Conservation (phyloP, 108 stramenopile genomes). For the Skeletonema marinoi region DNA sequence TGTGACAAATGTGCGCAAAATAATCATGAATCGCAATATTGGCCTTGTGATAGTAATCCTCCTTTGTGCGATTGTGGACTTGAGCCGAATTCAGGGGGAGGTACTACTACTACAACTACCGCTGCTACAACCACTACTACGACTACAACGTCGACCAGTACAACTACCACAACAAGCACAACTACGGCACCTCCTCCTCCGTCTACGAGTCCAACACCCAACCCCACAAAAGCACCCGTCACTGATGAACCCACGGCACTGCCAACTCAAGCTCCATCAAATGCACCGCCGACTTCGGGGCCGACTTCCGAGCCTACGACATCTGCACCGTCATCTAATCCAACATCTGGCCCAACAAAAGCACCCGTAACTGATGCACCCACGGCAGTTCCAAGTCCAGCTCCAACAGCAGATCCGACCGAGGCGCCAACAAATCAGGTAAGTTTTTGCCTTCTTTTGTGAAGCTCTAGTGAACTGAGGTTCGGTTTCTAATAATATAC, state of each 20-base stretch:
- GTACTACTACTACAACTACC: background rate
- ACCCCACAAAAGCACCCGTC: background rate
- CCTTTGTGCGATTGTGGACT: slow-evolving; percentile 3
- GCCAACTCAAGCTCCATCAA: background rate
- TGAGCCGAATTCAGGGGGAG: background rate
- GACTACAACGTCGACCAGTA: background rate
- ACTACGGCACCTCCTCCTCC: background rate
- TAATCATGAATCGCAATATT: slow-evolving; percentile 8
- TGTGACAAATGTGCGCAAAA: slow-evolving; percentile 8
- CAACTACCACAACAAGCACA: background rate
- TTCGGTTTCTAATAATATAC: background rate
- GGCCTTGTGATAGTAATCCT: slow-evolving; percentile 16
- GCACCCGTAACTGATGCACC: background rate
- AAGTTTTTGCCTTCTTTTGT: background rate
- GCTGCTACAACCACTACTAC: background rate
- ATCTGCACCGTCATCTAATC: background rate
- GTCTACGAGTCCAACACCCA: background rate
- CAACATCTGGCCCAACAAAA: background rate
- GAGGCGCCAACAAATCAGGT: slow-evolving; percentile 6
- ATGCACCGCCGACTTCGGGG: background rate
- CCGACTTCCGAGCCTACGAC: background rate
- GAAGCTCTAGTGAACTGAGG: too few species aligned
- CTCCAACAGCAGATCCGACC: background rate
- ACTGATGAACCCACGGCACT: background rate
- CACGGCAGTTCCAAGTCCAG: background rate